Evolutionary conservation across 805 yeast species (phyloP), one percentile per base, ranked within the genome.

Genomic region (Yarrowia bubula): DNA sequence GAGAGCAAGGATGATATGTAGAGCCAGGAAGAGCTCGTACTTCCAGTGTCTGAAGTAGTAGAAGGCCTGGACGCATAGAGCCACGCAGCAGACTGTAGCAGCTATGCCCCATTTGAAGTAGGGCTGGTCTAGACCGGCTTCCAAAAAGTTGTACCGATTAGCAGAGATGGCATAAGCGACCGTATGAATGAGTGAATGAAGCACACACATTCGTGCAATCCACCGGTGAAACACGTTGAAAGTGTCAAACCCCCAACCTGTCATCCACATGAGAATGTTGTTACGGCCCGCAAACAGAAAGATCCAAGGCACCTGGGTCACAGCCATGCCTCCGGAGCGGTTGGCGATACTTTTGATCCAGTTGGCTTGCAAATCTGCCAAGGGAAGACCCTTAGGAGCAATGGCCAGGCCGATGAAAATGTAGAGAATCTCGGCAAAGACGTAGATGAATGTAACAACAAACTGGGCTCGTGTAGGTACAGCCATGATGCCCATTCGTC

Each of bases 231-330:
- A 84, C 28, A 80, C 75, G 69, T 85, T 79, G 75, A 89, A 88
- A 0, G 87, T 80, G 14, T 85, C 75, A 69, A 82, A 86, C 0
- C 84, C 74, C 78, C 88, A 80, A 1, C 92, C 90, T 0, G 92
- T 82, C 9, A 87, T 64, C 70, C 75, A 75, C 67, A 82, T 82
- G 69, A 89, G 76, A 18, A 89, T 84, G 72, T 88, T 89, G 72
- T 89, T 89, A 68, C 95, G 79, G 43, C 87, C 86, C 4, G 90
- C 90, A 75, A 89, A 74, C 33, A 74, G 43, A 15, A 71, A 61
- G 44, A 74, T 46, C 39, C 72, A 44, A 0, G 77, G 77, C 37
- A 71, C 6, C 38, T 72, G 68, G 18, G 71, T 65, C 44, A 70
- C 69, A 1, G 71, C 66, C n/a, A 70, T 69, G n/a, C 70, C 67